These are phyloP conservation scores for Leccinum obscurum DNA, from an alignment of 768 basidiomycete species.

Conservation along the genomic window DNA sequence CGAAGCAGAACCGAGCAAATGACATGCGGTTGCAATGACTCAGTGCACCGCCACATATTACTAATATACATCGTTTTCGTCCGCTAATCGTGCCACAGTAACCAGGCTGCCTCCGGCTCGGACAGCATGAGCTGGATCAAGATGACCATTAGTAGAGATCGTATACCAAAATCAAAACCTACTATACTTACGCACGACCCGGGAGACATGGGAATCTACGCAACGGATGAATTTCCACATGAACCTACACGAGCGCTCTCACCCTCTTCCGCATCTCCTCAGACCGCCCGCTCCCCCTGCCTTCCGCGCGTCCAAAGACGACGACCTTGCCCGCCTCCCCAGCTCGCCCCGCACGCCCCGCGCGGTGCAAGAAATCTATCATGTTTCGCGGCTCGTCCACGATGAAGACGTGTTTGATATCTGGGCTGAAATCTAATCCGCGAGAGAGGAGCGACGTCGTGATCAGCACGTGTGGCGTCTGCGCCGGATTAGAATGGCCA, in stretches of 20 bases:
- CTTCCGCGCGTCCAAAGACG: constrained; percentile 70
- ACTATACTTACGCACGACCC: not conserved
- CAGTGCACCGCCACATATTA: no score
- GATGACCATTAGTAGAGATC: not conserved
- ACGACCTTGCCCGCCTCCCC: constrained; percentile 63
- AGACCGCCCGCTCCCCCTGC: constrained; percentile 56
- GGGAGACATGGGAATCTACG: not conserved
- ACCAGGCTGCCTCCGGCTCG: no score
- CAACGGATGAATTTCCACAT: not conserved
- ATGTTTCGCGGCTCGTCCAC: constrained; percentile 87
- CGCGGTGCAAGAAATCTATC: constrained; percentile 91
- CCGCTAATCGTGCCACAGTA: no score
- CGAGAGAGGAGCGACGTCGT: constrained; percentile 91
- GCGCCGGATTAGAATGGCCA: constrained; percentile 25
- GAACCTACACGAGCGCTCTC: constrained; percentile 33
- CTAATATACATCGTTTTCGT: no score
- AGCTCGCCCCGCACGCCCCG: constrained; percentile 79
- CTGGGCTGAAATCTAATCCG: constrained; percentile 83
- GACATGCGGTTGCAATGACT: no score
- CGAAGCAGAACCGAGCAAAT: no score
- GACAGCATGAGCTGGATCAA: no score
- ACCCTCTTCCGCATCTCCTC: constrained; percentile 54
- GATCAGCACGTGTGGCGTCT: constrained; percentile 67
- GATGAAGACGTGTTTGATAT: constrained; percentile 80
- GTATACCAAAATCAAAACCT: not conserved